A percentile compares a stretch with the other conserved stretches of the same genome.
Evolutionary conservation across 108 stramenopile species (phyloP).

Genomic region (Pseudonitzschia pungens): DNA sequence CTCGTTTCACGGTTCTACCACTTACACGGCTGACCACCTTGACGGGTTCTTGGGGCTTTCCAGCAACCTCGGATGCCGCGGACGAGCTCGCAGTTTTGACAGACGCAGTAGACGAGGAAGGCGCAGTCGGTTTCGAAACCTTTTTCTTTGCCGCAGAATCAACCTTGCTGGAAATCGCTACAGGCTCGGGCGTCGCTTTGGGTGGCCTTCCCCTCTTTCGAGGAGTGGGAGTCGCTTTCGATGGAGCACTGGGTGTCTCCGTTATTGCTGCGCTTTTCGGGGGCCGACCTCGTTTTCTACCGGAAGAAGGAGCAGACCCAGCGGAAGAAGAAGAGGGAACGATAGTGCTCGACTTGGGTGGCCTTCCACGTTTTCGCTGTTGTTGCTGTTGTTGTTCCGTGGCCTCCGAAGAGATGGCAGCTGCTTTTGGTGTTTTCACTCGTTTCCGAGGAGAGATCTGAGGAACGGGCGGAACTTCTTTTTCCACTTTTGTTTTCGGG

Average conservation of each 20-base stretch:
- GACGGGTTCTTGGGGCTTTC: constrained; percentile 19
- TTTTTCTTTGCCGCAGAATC: constrained; percentile 8
- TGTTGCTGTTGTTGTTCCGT: constrained; percentile 10
- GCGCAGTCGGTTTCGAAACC: constrained; percentile 1
- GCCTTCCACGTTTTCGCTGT: constrained; percentile 2
- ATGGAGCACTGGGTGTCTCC: not conserved
- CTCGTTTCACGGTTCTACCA: constrained; percentile 72
- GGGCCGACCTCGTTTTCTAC: constrained; percentile 34
- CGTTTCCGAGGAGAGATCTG: not conserved
- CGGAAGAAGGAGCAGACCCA: not conserved
- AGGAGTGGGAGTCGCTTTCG: not conserved
- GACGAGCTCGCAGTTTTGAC: not conserved
- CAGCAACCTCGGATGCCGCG: not conserved
- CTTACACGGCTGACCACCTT: constrained; percentile 54
- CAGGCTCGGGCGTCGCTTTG: constrained; percentile 7
- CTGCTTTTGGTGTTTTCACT: constrained; percentile 10
- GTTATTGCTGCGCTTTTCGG: constrained; percentile 14
- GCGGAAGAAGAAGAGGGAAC: not conserved
- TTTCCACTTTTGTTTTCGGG: constrained; percentile 18
- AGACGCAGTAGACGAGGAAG: not conserved
- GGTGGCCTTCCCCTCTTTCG: constrained; percentile 33
- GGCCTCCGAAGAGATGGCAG: not conserved
- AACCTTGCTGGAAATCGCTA: not conserved
- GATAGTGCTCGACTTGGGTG: not conserved
- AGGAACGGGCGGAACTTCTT: constrained; percentile 14